These are phyloP conservation scores for Macaranga tanarius DNA, from an alignment of 441 rosid genomes.

Conservation along the genomic window DNA sequence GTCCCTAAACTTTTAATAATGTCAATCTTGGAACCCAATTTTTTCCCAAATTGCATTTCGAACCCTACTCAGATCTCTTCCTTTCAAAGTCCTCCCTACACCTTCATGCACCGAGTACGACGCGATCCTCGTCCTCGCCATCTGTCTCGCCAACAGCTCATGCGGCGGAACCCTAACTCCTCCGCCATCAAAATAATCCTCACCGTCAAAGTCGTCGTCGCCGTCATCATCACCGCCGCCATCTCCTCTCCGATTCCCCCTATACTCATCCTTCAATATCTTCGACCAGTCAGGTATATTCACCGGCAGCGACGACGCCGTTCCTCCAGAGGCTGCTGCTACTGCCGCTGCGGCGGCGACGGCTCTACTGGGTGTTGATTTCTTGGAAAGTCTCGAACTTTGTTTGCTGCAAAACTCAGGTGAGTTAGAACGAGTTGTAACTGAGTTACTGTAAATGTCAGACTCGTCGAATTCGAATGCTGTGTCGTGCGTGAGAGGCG, in stretches of 20 bases:
- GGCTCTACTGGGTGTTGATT: slow-evolving; percentile 15
- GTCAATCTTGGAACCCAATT: slow-evolving; percentile 76
- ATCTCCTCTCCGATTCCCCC: slow-evolving; percentile 45
- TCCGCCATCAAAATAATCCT: slow-evolving; percentile 40
- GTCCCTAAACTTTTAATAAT: background rate
- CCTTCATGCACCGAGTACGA: slow-evolving; percentile 68
- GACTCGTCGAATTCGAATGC: slow-evolving; percentile 85
- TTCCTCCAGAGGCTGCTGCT: slow-evolving; percentile 27
- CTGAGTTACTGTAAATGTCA: slow-evolving; percentile 48
- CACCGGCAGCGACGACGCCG: slow-evolving; percentile 67
- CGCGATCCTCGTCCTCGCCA: slow-evolving; percentile 47
- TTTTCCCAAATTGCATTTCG: slow-evolving; percentile 84
- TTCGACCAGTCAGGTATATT: slow-evolving; percentile 96
- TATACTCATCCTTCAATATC: slow-evolving; percentile 69
- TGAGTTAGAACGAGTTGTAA: slow-evolving; percentile 42
- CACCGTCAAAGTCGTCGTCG: slow-evolving; percentile 50
- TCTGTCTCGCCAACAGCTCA: slow-evolving; percentile 59
- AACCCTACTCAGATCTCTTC: slow-evolving; percentile 74
- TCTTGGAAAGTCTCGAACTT: slow-evolving; percentile 35
- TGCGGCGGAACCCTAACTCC: slow-evolving; percentile 80
- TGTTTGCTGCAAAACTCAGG: slow-evolving; percentile 51
- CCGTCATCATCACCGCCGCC: slow-evolving; percentile 40
- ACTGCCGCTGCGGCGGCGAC: slow-evolving; percentile 18
- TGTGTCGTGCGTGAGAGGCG: slow-evolving; percentile 32
- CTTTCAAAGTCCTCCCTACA: slow-evolving; percentile 77